Evolutionary conservation across 192 early-diverging fungal genomes (phyloP).

Genomic region (Pilobolus umbonatus): DNA sequence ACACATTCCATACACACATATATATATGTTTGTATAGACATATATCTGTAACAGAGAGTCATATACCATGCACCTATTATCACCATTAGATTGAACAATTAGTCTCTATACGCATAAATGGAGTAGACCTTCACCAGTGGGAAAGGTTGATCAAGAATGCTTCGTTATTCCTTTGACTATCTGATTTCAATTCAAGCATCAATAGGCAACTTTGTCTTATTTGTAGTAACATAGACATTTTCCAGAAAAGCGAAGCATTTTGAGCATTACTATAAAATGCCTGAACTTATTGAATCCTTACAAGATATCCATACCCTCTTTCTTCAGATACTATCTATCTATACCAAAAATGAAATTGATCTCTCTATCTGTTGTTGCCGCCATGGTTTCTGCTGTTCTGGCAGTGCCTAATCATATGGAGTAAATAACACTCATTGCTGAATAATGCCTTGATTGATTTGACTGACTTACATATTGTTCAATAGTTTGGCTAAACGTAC

Average conservation of each 20-base stretch:
- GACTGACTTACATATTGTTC: not conserved
- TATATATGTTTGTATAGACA: too few relatives aligned
- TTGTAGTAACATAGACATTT: not conserved
- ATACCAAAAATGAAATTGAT: conserved; percentile 1
- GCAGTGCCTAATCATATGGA: not conserved
- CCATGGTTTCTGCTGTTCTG: not conserved
- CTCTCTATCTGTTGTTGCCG: not conserved
- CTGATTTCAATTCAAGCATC: too few relatives aligned
- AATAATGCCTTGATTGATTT: not conserved
- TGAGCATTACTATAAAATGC: not conserved
- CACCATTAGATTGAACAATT: too few relatives aligned
- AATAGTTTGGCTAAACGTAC: not conserved
- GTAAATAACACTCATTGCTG: not conserved
- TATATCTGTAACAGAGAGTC: too few relatives aligned
- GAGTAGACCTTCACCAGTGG: too few relatives aligned
- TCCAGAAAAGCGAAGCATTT: not conserved
- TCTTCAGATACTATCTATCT: not conserved
- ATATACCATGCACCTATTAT: too few relatives aligned
- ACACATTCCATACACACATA: too few relatives aligned
- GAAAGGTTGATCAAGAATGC: too few relatives aligned
- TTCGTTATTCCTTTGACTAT: too few relatives aligned
- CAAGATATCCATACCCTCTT: not conserved
- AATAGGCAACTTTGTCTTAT: not conserved
- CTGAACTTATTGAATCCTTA: too few relatives aligned
- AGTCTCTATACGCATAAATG: too few relatives aligned